phyloP scores from a whole-genome alignment of 1,284 basidiomycete genomes.

The Coriolopsis trogii region DNA sequence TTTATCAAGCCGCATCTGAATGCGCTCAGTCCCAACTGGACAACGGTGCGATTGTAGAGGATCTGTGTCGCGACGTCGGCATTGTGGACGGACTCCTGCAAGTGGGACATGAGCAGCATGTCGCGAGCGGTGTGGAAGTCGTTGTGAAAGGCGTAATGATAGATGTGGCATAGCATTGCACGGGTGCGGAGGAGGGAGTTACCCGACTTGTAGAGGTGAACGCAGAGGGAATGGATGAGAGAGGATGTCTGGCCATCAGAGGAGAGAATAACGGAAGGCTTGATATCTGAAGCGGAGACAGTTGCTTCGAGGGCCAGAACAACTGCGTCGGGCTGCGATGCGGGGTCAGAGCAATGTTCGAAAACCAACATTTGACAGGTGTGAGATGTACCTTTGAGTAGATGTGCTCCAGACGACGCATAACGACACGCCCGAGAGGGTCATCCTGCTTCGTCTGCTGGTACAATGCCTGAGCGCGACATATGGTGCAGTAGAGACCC shows the following conservation, averaged over 20 bases:
- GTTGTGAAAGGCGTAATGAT: constrained; percentile 95
- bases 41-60: constrained; percentile 96
- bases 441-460: constrained; percentile 79
- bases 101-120: constrained; percentile 98
- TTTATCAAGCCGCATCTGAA: constrained; percentile 95
- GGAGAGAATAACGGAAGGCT: constrained; percentile 60
- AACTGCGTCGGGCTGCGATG: constrained; percentile 84
- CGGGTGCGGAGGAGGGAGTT: constrained; percentile 92
- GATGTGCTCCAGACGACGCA: constrained; percentile 96
- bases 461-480: constrained; percentile 90
- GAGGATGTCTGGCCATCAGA: constrained; percentile 61
- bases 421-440: constrained; percentile 85
- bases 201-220: constrained; percentile 91
- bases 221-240: constrained; percentile 89
- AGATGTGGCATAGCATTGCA: constrained; percentile 97
- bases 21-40: constrained; percentile 96
- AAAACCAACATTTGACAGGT: not conserved
- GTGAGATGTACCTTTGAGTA: constrained; percentile 84
- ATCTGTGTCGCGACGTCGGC: constrained; percentile 98
- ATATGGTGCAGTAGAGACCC: constrained; percentile 91
- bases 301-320: constrained; percentile 88
- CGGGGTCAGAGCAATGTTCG: constrained; percentile 8
- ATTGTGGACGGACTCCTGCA: constrained; percentile 94
- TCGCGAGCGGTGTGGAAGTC: constrained; percentile 97
- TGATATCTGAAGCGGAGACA: constrained; percentile 56